These are phyloP conservation scores for Phialemoniopsis sp. DNA, from an alignment of 2,329 filamentous ascomycete genomes.

Conservation along the genomic window DNA sequence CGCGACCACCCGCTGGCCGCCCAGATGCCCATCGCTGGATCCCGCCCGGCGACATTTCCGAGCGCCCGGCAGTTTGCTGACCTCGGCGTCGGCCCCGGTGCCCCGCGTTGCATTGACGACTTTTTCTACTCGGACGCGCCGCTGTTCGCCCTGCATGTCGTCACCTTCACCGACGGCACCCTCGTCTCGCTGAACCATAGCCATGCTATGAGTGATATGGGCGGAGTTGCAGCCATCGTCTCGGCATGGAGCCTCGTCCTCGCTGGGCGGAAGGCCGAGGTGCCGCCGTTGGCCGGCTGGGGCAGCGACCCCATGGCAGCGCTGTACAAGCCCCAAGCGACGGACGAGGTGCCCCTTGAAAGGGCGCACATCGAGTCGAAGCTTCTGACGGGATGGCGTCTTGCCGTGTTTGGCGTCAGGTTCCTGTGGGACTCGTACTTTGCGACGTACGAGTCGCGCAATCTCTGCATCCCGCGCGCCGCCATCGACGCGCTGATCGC, in stretches of 20 bases:
- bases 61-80: too few species aligned
- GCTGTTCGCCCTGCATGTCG: slow-evolving; percentile 41
- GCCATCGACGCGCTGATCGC: slow-evolving; percentile 21
- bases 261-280: slow-evolving; percentile 32
- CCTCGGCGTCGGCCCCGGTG: too few species aligned
- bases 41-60: too few species aligned
- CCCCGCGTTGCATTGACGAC: slow-evolving; percentile 24
- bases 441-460: slow-evolving; percentile 23
- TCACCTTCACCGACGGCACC: slow-evolving; percentile 44
- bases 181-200: slow-evolving; percentile 39
- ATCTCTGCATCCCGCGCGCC: slow-evolving; percentile 30
- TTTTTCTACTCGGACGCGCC: slow-evolving; percentile 36
- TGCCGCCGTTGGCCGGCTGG: slow-evolving; percentile 27
- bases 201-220: slow-evolving; percentile 42
- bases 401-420: slow-evolving; percentile 24
- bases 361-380: slow-evolving; percentile 5
- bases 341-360: too few species aligned
- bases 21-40: too few species aligned
- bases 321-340: too few species aligned
- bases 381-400: slow-evolving; percentile 16
- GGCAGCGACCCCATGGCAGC: slow-evolving; percentile 26
- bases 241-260: slow-evolving; percentile 41
- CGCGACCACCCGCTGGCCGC: slow-evolving; percentile 29
- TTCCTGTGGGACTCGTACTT: slow-evolving; percentile 28
- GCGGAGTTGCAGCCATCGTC: slow-evolving; percentile 36